Conservation (phyloP, 1,284 basidiomycete genomes). For the Ganoderma lucidum region DNA sequence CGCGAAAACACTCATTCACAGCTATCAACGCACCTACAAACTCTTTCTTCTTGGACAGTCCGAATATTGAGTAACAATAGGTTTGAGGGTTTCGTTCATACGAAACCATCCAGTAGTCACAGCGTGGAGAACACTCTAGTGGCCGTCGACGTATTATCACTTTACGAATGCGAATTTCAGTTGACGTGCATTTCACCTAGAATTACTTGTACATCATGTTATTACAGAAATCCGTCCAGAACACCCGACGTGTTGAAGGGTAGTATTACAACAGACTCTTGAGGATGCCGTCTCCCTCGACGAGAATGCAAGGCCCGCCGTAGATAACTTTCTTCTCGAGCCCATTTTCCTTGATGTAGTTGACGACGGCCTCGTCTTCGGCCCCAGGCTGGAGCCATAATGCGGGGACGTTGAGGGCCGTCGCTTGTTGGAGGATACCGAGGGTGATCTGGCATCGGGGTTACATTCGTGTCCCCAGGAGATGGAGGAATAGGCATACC, state of each 20-base stretch:
- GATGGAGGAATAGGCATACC: slow-evolving; percentile 45
- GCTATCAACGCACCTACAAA: background rate
- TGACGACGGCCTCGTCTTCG: slow-evolving; percentile 62
- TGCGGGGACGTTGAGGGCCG: slow-evolving; percentile 65
- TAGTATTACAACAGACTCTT: slow-evolving; percentile 37
- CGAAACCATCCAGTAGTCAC: background rate
- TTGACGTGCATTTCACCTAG: background rate
- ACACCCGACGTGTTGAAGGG: background rate
- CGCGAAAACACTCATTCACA: background rate
- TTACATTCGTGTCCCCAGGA: background rate
- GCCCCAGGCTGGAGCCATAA: slow-evolving; percentile 91
- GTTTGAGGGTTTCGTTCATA: background rate
- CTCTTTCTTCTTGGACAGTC: background rate
- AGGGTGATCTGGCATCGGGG: slow-evolving; percentile 2
- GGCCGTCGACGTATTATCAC: background rate
- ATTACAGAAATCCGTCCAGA: background rate
- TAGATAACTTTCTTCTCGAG: slow-evolving; percentile 70
- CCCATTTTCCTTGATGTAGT: slow-evolving; percentile 60
- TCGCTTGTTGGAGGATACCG: slow-evolving; percentile 68
- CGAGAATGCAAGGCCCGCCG: slow-evolving; percentile 80
- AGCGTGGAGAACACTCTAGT: background rate
- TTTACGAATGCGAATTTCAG: background rate
- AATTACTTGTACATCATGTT: background rate
- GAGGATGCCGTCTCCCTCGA: slow-evolving; percentile 68
- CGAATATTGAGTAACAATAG: background rate